These are phyloP conservation scores for Solidago caesia DNA, from an alignment of 129 eudicot genomes.

Conservation along the genomic window DNA sequence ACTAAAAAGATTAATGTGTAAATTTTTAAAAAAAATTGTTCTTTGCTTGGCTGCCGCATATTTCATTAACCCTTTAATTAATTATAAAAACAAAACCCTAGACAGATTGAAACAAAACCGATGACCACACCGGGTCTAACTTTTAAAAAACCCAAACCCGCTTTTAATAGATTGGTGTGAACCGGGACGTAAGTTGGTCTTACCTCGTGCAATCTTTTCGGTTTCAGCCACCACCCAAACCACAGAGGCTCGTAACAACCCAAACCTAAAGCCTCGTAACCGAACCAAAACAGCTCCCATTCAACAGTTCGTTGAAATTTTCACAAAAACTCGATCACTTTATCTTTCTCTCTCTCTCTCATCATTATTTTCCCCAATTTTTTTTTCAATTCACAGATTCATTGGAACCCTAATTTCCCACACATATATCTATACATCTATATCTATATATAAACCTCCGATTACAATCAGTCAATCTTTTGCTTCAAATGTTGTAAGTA, in stretches of 20 bases:
- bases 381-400: too few relatives aligned
- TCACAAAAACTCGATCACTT: not conserved
- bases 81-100: too few relatives aligned
- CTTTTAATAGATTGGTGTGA: too few relatives aligned
- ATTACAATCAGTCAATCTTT: not conserved
- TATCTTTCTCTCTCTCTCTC: not conserved
- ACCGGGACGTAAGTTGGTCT: too few relatives aligned
- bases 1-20: too few relatives aligned
- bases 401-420: not conserved
- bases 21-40: too few relatives aligned
- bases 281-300: not conserved
- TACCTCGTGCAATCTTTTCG: too few relatives aligned
- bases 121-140: too few relatives aligned
- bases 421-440: not conserved
- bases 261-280: not conserved
- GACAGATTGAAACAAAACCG: too few relatives aligned
- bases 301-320: not conserved
- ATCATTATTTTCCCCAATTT: not conserved
- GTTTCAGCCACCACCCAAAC: not conserved
- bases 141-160: too few relatives aligned
- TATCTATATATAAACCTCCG: not conserved
- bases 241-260: not conserved
- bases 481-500: not conserved
- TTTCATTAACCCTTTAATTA: too few relatives aligned
- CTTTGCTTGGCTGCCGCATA: too few relatives aligned